Percentiles rank a stretch among this genome's conserved stretches.
These are phyloP conservation scores for Plantago major DNA, from an alignment of 257 asterid species.

Conservation along the genomic window DNA sequence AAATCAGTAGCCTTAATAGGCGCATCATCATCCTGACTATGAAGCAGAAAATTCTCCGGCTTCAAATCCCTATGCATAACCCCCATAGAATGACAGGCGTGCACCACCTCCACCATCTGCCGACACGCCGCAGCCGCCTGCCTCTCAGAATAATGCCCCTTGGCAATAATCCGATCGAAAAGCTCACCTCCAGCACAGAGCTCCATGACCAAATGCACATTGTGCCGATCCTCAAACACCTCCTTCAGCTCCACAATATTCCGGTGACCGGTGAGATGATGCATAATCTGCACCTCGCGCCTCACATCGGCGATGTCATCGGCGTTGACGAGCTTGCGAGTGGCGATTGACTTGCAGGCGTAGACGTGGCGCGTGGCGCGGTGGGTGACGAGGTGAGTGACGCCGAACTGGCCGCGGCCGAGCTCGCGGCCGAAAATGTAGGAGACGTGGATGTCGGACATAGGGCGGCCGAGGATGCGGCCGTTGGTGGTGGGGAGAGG, in stretches of 20 bases:
- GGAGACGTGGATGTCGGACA: conserved; percentile 57
- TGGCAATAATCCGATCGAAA: conserved; percentile 70
- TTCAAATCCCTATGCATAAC: conserved; percentile 87
- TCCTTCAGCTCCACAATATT: conserved; percentile 78
- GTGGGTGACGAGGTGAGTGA: conserved; percentile 66
- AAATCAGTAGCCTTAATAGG: conserved; percentile 87
- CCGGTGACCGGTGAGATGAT: conserved; percentile 80
- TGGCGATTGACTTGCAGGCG: conserved; percentile 93
- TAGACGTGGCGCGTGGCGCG: conserved; percentile 43
- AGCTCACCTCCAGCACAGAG: conserved; percentile 90
- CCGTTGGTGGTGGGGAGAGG: conserved; percentile 53
- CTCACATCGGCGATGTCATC: conserved; percentile 82
- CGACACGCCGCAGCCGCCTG: conserved; percentile 92
- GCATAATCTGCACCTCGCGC: conserved; percentile 95
- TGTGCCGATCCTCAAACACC: conserved; percentile 71
- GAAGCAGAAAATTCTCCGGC: conserved; percentile 75
- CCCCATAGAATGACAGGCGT: conserved; percentile 81
- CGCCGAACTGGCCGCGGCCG: conserved; percentile 95
- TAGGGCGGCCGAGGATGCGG: conserved; percentile 72
- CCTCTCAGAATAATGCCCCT: conserved; percentile 91
- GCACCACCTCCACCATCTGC: conserved; percentile 82
- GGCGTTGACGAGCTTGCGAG: conserved; percentile 52
- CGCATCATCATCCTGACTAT: conserved; percentile 53
- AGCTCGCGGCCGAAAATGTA: conserved; percentile 78
- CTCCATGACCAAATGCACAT: conserved; percentile 75